Base-by-base conservation (phyloP, 2,329 filamentous ascomycete species). In the Fusarium pseudocircinatum region DNA sequence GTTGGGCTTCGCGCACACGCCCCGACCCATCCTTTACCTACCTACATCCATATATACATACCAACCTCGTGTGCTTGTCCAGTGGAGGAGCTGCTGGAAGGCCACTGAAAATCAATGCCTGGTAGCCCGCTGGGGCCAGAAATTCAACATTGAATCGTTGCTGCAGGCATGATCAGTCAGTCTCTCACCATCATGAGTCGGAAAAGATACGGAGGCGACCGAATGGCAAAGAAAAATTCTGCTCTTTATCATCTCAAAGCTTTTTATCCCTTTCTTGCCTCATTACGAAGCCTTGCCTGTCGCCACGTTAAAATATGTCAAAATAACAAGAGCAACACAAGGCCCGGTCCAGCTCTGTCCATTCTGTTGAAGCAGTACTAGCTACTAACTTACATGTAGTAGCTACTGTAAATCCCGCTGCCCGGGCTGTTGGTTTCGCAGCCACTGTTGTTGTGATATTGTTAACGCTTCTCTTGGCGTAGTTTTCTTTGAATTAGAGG, bases 361-460 rank as follows among this genome's bases (percentile, higher is more conserved):
- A 54, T 70, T 58, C 32, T 65, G 26, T 39, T 40, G 26, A 58
- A 70, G 6, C 32, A 34, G 32, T 34, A 34, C 14, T 34, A 34
- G 32, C 32, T 34, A 34, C 32, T 34, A 34, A 34, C 32, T 34
- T 34, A 34, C 32, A 34, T 34, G 32, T 34, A 49, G 18, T 26
- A 36, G 28, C 53, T 58, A 28, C 43, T 28, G 26, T 46, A 53
- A 53, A 67, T 69, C 56, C 54, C 59, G 56, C 69, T 42, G 43
- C 44, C 54, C 54, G 15, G 69, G 69, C 69, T 60, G 64, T 61
- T 72, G 59, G 69, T 59, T 58, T 40, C 39, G 57, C 57, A 72
- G 49, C 69, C 65, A 69, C 44, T 72, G 13, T 42, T 34, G 40
- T 49, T 53, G 37, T 54, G 28, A 54, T n/a, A n/a, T n/a, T n/a